Evolutionary conservation across 2,329 filamentous ascomycete species (phyloP).

Genomic region (Ascochyta rabiei): DNA sequence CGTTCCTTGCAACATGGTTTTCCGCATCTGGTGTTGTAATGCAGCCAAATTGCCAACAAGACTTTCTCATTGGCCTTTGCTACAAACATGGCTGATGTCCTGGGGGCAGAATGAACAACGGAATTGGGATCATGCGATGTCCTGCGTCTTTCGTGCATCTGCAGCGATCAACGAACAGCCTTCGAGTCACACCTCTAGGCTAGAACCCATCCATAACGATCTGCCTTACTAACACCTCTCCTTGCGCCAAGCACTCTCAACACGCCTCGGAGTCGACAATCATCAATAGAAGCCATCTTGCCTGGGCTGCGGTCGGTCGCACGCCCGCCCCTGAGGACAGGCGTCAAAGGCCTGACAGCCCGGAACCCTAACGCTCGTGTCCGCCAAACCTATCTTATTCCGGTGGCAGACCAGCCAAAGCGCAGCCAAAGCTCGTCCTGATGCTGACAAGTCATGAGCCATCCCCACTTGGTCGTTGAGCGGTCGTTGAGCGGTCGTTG

Average conservation of each 20-base stretch:
- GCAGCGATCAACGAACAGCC: constrained; percentile 7
- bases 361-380: constrained; percentile 14
- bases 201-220: constrained; percentile 4
- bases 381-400: constrained; percentile 1
- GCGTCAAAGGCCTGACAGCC: constrained; percentile 3
- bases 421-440: neutral
- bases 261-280: constrained; percentile 5
- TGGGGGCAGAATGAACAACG: constrained; percentile 6
- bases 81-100: constrained; percentile 6
- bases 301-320: neutral
- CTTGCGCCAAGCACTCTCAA: neutral
- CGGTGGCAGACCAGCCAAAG: neutral
- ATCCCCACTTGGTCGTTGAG: constrained; percentile 5
- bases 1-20: neutral
- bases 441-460: constrained; percentile 2
- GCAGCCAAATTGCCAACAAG: constrained; percentile 1
- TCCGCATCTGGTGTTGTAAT: constrained; percentile 6
- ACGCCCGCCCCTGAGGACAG: neutral
- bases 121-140: constrained; percentile 17
- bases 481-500: neutral
- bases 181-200: neutral
- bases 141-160: constrained; percentile 12
- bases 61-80: constrained; percentile 4
- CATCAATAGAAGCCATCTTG: constrained; percentile 2
- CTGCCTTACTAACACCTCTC: constrained; percentile 1